Base-by-base conservation (phyloP, 305 asterid species). In the Fraxinus latifolia region DNA sequence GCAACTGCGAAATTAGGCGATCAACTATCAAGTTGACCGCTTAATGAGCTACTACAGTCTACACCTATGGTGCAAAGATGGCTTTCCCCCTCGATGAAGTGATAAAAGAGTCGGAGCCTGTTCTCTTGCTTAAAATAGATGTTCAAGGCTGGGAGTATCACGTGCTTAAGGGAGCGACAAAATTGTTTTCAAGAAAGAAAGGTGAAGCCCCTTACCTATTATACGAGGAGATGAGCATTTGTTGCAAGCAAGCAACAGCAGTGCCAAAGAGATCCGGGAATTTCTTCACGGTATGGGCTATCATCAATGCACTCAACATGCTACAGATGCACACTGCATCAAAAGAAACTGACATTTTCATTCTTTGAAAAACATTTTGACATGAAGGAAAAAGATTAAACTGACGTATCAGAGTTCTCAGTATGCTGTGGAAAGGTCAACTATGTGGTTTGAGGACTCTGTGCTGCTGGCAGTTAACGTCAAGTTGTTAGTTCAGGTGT, bases 141-240 rank as follows among this genome's bases (percentile, higher is more conserved):
- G 98, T 94, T 83, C 98, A 94, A 84, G 98, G 99, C 19, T 94
- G 99, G 99, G 99, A 96, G 90, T 88, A 93, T 86, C 99, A 94
- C 73, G 98, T 96, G 11, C 91, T 94, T 2, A 96, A 90, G 83
- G 98, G 99, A 12, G 98, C 99, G 7, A 77, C 91, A 7, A 96
- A 91, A 84, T 78, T 96, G 77, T 82, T 96, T 39, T 94, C 98
- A 0, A 91, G 98, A 82, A 90, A 92, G 84, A 92, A 91, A 88
- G 90, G 93, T 5, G 97, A 93, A 85, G 98, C 99, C 8, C 98
- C 98, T 1, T 94, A 96, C 91, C 83, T 94, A 21, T 94, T 94
- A 76, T 96, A 96, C 0, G 99, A 96, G 86, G 98, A 91, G 98
- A 96, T 37, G 98, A 93, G 84, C 94, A 94, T 58, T 81, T 96